Evolutionary conservation across 305 asterid species (phyloP), one percentile per base, ranked within the genome.

Genomic region (Caryopteris hybrid): DNA sequence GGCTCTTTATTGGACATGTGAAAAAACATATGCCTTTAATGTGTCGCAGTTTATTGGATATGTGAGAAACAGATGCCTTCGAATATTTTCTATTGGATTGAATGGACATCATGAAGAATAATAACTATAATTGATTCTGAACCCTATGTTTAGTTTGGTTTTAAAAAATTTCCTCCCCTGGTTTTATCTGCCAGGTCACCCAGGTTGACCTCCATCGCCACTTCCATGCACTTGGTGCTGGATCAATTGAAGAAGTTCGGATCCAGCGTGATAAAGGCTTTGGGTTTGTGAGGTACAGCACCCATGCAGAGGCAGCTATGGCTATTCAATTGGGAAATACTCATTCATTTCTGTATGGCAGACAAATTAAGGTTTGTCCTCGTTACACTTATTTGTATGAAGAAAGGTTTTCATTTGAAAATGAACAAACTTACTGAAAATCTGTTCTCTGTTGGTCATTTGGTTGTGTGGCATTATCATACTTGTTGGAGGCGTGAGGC

Each of bases 251-350:
- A 81, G 95, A 92, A 78, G 93, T 92, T 27, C 83, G 96, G n/a
- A 78, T 90, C 63, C 96, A 92, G 80, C 89, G 91, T 54, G 98
- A 92, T 69, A 88, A 92, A 77, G 96, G 97, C 6, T 92, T 92
- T 79, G 96, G 97, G 31, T 92, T 92, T 75, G 95, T 92, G 59
- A 82, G 97, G 78, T 92, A 85, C 79, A 88, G 81, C 80, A 92
- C 81, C 65, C 98, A 92, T 75, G 88, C 81, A 38, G 98, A 92
- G 76, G 96, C 98, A 20, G 90, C 94, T 41, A 74, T 81, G 80
- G 97, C 96, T 56, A 92, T 92, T 76, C 88, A 89, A 52, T 48
- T 85, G 71, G 96, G 97, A 69, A 92, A 90, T 70, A 73, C 92
- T 16, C 93, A 82, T 50, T 76, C 91, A 2, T 75, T 76, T 74